Evolutionary conservation across 768 basidiomycete species (phyloP).

Genomic region (Lepiota brunneoincarnata): DNA sequence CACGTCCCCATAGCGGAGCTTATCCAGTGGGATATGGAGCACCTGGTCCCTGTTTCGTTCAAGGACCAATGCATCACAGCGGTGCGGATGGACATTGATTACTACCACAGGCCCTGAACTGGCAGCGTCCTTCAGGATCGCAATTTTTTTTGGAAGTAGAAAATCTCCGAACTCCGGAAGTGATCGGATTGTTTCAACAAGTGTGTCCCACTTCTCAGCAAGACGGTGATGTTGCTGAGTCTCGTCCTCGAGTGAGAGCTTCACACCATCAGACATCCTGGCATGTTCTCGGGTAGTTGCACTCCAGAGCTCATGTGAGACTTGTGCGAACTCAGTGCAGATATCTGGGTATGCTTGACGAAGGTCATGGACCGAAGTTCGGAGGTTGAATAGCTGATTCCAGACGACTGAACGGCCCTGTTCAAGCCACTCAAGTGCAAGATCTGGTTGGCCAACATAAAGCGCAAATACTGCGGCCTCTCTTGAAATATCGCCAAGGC

Average conservation of each 20-base stretch:
- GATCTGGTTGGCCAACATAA: conserved; percentile 15
- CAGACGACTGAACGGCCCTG: conserved; percentile 27
- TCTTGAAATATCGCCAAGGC: background rate
- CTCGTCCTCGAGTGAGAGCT: conserved; percentile 16
- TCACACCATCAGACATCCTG: background rate
- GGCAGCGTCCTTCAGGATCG: conserved; percentile 11
- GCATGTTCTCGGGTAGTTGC: background rate
- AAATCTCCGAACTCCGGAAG: conserved; percentile 21
- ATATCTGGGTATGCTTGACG: conserved; percentile 7
- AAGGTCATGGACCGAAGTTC: conserved; percentile 22
- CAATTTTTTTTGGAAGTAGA: conserved; percentile 13
- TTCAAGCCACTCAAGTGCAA: conserved; percentile 33
- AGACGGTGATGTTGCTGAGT: conserved; percentile 14
- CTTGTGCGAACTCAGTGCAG: conserved; percentile 10
- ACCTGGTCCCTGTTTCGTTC: background rate
- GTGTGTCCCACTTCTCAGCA: conserved; percentile 17
- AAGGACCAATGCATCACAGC: conserved; percentile 22
- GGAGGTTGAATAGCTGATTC: conserved; percentile 23
- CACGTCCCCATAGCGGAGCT: conserved; percentile 4
- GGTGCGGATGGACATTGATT: conserved; percentile 14
- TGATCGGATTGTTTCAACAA: conserved; percentile 12
- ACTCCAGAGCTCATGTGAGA: conserved; percentile 15
- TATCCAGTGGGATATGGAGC: conserved; percentile 12
- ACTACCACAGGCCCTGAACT: conserved; percentile 18
- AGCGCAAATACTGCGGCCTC: conserved; percentile 25